Base-by-base conservation (phyloP, 148 eudicot genomes). In the Pouteria glomerata region DNA sequence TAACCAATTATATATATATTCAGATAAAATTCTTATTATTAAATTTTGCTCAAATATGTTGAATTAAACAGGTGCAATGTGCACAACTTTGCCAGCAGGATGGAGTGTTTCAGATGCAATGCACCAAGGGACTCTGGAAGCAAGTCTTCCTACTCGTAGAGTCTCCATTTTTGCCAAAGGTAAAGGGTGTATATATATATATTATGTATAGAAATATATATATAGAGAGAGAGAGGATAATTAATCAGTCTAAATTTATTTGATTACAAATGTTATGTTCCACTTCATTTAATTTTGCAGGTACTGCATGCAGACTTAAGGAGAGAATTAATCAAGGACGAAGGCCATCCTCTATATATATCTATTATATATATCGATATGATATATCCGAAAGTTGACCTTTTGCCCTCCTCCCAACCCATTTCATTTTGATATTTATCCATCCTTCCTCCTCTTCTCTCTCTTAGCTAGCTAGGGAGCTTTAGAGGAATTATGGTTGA, bases 21-120 rank as follows among this genome's bases (percentile, higher is more conserved):
- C n/a, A n/a, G n/a, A n/a, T n/a, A n/a, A n/a, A 5, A 39, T 39
- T 39, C 44, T 39, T 39, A 10, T 39, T 39, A 39, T 10, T 39
- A 30, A 6, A 6, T 31, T 58, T 23, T 58, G 21, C 5, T 14
- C 14, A 12, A 2, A 13, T 57, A 0, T 57, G 6, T 57, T 39
- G 29, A 16, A 21, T 70, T 31, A 27, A 39, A 74, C 75, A 90
- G 92, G 12, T 93, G 98, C 86, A 93, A 88, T 37, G 98, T 85
- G 75, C 98, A 93, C 70, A 93, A 93, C 82, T 93, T 93, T 73
- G 98, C 98, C 2, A 93, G 98, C 73, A 73, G 98, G 78, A 90
- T 85, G 79, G 98, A 90, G 69, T 93, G 98, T 69, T 93, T 88
- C 80, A 73, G 90, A 85, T 93, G 98, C 98, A 90, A 80, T 72